Evolutionary conservation across 192 early-diverging fungal species (phyloP).

Genomic region (Kickxella alabastrina): DNA sequence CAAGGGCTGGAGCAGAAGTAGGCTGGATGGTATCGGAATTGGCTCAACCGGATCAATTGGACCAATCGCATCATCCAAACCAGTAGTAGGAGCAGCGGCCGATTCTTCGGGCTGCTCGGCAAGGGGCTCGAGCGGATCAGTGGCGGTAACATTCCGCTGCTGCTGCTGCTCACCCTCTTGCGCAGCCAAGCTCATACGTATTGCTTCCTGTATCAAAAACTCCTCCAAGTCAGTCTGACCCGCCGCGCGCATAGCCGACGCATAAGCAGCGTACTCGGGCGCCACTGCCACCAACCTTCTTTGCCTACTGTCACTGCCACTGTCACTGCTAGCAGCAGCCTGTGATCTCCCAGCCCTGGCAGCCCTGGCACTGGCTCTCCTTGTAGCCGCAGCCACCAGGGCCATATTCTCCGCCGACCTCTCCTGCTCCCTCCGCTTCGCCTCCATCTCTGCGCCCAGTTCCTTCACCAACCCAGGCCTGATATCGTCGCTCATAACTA

Average conservation of each 20-base stretch:
- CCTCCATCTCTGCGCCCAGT: constrained; percentile 13
- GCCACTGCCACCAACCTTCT: constrained; percentile 9
- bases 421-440: constrained; percentile 14
- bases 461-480: constrained; percentile 22
- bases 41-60: too few species aligned
- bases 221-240: constrained; percentile 80
- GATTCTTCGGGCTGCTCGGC: too few species aligned
- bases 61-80: too few species aligned
- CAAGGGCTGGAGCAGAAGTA: background rate
- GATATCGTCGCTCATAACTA: constrained; percentile 60
- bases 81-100: too few species aligned
- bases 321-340: constrained; percentile 8
- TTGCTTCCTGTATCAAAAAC: constrained; percentile 89
- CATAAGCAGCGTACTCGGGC: constrained; percentile 57
- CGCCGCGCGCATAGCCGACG: constrained; percentile 69
- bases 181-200: constrained; percentile 69
- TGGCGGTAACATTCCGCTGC: too few species aligned
- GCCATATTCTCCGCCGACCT: constrained; percentile 36
- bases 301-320: too few species aligned
- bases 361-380: constrained; percentile 21
- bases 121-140: too few species aligned
- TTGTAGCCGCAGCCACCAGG: constrained; percentile 35
- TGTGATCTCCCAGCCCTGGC: constrained; percentile 4
- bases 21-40: too few species aligned
- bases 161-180: too few species aligned